Evolutionary conservation across 352 stramenopile genomes (phyloP).

Genomic region (Globisporangium middletonii): DNA sequence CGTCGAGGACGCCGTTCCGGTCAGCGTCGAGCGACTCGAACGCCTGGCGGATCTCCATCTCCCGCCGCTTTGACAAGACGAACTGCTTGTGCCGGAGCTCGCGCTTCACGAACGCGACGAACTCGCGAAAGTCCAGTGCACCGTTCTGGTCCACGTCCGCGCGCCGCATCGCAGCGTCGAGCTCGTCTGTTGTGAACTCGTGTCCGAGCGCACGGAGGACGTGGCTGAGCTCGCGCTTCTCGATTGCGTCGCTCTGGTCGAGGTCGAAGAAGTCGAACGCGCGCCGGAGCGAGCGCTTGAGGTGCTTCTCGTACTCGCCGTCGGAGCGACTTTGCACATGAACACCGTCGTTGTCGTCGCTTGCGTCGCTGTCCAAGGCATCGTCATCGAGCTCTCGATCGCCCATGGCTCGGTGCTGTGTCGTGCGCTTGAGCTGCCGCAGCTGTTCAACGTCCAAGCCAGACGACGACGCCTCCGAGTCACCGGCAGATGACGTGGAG

Average conservation of each 20-base stretch:
- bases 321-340: conserved; percentile 37
- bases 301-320: conserved; percentile 47
- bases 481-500: conserved; percentile 5
- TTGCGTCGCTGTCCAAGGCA: not conserved
- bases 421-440: conserved; percentile 21
- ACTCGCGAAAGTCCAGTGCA: conserved; percentile 71
- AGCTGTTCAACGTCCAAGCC: conserved; percentile 40
- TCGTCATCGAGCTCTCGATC: not conserved
- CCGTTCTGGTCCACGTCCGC: conserved; percentile 64
- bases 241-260: conserved; percentile 62
- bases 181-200: conserved; percentile 63
- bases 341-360: conserved; percentile 15
- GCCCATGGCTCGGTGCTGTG: not conserved
- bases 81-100: conserved; percentile 56
- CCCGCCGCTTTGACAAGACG: conserved; percentile 42
- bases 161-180: conserved; percentile 48
- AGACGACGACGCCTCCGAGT: conserved; percentile 15
- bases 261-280: conserved; percentile 81
- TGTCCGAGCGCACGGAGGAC: conserved; percentile 64
- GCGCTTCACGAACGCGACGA: conserved; percentile 58
- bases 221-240: conserved; percentile 58
- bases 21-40: conserved; percentile 65
- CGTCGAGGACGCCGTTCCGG: conserved; percentile 59
- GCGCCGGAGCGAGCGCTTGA: conserved; percentile 52
- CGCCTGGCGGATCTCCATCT: conserved; percentile 70